Conservation (phyloP, 192 early-diverging fungal genomes). For the Umbelopsis vinacea region DNA sequence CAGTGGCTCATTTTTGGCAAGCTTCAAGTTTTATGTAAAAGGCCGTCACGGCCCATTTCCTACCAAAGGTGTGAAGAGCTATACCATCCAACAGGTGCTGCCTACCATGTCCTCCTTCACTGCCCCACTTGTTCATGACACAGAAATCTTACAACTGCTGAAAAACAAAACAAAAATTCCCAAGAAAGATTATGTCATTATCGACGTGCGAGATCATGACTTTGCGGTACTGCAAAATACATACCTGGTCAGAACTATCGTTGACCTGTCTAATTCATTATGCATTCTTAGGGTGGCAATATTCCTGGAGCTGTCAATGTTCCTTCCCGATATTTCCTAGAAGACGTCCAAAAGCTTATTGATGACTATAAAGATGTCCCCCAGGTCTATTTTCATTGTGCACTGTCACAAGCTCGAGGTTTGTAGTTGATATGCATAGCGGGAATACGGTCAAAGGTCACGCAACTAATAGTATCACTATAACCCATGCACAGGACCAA, state of each 20-base stretch:
- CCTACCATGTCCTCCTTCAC: constrained; percentile 3
- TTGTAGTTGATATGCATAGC: neutral
- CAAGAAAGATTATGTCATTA: constrained; percentile 71
- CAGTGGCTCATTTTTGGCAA: neutral
- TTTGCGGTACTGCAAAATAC: constrained; percentile 41
- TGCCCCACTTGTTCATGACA: constrained; percentile 45
- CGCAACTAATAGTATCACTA: no score
- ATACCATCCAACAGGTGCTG: no score
- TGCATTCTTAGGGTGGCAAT: constrained; percentile 65
- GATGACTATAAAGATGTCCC: constrained; percentile 63
- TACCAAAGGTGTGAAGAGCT: no score
- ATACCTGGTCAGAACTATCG: no score
- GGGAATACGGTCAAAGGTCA: no score
- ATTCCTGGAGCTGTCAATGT: constrained; percentile 81
- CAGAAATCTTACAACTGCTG: constrained; percentile 59
- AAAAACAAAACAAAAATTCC: constrained; percentile 59
- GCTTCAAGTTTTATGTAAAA: no score
- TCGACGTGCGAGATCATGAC: constrained; percentile 75
- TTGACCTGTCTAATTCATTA: no score
- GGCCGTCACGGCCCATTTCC: no score
- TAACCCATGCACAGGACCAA: constrained; percentile 50
- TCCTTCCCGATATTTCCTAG: constrained; percentile 65
- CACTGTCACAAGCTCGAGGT: constrained; percentile 80
- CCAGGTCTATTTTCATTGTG: constrained; percentile 83
- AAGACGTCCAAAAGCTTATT: constrained; percentile 46